Base-by-base conservation (phyloP, 1,284 basidiomycete species). In the Ustanciosporium gigantosporum region DNA sequence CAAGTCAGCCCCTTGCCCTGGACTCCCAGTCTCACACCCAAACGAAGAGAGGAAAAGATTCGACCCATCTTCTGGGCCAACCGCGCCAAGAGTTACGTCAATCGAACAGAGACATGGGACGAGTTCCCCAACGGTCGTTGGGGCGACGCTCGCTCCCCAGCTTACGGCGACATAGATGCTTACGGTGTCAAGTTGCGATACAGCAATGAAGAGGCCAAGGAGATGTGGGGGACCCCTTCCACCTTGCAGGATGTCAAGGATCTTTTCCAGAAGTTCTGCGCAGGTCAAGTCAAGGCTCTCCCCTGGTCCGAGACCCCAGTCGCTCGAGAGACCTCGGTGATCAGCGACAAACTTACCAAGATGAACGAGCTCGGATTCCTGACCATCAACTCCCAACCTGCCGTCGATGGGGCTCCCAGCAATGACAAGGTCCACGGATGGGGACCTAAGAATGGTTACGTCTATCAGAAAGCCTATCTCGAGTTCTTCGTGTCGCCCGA, bases 101-200 rank as follows among this genome's bases (percentile, higher is more conserved):
- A 71, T 55, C 78, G 72, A 44, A 79, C 74, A 42, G 76, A 73
- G 62, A 70, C 46, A 74, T 99, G 94, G 94, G 94, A 99, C 79
- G 95, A 98, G 80, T 98, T 94, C 79, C 94, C 94, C 36, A 98
- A 98, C 79, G 95, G 94, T 65, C 89, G 94, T 61, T 98, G 95
- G 76, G 95, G 94, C 70, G 94, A 98, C 79, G 88, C 93, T 13
- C 85, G 94, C 22, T 90, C 88, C 83, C 94, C 94, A 19, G 95
- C 95, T 2, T 98, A 95, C 70, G 94, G 94, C 73, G 95, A 98
- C 80, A 82, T 97, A 48, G 94, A 98, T 74, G 93, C 92, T 3
- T 97, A 94, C 78, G 83, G 83, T 34, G 80, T 80, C 43, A 82
- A 82, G 34, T 71, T 84, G 45, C 50, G 83, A 77, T 36, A 80